phyloP scores from a whole-genome alignment of 306 rosid species.

The Citrullus mucosospermus region DNA sequence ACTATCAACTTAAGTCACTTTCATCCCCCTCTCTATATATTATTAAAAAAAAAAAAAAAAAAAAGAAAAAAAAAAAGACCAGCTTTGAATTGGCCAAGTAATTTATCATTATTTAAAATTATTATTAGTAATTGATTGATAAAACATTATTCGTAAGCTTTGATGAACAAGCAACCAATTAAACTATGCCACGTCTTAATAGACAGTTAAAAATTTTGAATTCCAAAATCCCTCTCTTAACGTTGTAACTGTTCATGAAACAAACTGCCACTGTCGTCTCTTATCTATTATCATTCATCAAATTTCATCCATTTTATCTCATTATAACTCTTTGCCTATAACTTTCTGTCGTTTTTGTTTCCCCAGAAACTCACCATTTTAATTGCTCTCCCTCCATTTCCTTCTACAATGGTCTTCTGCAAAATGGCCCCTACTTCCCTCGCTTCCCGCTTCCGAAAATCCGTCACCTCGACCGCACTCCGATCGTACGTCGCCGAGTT shows the following conservation, averaged over 20 bases:
- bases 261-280: background rate
- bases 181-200: background rate
- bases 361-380: background rate
- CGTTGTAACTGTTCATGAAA: background rate
- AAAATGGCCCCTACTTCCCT: slow-evolving; percentile 45
- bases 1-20: too few species aligned
- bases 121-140: too few species aligned
- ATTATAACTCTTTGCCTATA: background rate
- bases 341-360: background rate
- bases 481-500: slow-evolving; percentile 78
- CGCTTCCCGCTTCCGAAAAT: slow-evolving; percentile 34
- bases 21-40: too few species aligned
- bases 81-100: too few species aligned
- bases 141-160: background rate
- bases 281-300: background rate
- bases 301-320: background rate
- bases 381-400: background rate
- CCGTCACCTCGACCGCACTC: slow-evolving; percentile 43
- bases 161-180: background rate
- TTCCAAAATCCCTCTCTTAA: background rate
- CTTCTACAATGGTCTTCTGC: background rate
- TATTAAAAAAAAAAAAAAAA: too few species aligned
- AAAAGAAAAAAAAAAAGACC: too few species aligned
- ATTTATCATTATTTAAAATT: too few species aligned
- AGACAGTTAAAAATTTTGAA: background rate